phyloP scores from a whole-genome alignment of 2,329 filamentous ascomycete species.

The Sclerotinia nivalis region DNA sequence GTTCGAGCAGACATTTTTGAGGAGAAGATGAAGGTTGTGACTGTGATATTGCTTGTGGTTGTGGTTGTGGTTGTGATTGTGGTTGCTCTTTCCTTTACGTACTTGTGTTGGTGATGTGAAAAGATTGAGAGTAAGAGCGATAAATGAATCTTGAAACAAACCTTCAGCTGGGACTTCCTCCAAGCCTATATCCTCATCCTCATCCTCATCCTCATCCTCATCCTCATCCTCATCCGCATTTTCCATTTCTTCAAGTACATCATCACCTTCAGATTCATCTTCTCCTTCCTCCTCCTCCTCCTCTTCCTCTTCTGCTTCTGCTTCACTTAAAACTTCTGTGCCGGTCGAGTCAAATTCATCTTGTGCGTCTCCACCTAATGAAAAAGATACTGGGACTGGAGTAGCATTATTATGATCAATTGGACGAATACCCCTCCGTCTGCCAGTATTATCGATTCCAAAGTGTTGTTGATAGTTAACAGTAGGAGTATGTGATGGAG shows the following conservation, averaged over 20 bases:
- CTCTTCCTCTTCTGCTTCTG: slow-evolving; percentile 27
- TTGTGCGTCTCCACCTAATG: not conserved
- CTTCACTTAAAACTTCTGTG: slow-evolving; percentile 5
- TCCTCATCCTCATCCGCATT: slow-evolving; percentile 24
- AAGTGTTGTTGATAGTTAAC: slow-evolving; percentile 22
- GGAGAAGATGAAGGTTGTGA: not conserved
- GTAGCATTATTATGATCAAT: slow-evolving; percentile 3
- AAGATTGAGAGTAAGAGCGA: not conserved
- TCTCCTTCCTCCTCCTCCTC: slow-evolving; percentile 24
- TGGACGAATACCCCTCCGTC: slow-evolving; percentile 15
- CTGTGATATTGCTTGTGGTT: not conserved
- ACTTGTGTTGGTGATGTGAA: not conserved
- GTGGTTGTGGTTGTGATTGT: not conserved
- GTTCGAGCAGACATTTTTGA: not conserved
- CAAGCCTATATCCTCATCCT: slow-evolving; percentile 23
- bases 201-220: slow-evolving; percentile 21
- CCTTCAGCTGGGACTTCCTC: slow-evolving; percentile 22
- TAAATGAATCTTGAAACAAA: slow-evolving; percentile 16
- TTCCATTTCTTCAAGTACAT: slow-evolving; percentile 1
- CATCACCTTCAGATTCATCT: slow-evolving; percentile 2
- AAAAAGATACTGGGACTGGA: not conserved
- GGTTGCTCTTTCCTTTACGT: not conserved
- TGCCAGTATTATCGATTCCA: not conserved
- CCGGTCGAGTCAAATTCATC: slow-evolving; percentile 3
- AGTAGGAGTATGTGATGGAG: slow-evolving; percentile 6